Percentiles rank a stretch among this genome's conserved stretches.
Evolutionary conservation across 2,329 filamentous ascomycete species (phyloP).

Genomic region (Fusarium equiseti): DNA sequence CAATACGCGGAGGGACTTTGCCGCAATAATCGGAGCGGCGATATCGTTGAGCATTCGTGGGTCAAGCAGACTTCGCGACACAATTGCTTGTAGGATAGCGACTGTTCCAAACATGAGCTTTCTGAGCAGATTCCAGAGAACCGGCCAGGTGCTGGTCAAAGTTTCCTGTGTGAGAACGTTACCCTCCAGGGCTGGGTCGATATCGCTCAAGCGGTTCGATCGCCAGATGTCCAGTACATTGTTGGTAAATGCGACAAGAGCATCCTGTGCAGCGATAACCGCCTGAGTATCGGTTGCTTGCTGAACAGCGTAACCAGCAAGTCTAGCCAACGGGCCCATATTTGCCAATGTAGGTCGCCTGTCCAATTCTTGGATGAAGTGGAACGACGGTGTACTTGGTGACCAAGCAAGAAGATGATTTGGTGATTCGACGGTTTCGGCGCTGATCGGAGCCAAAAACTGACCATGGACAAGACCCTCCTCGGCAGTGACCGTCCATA

Average conservation of each 20-base stretch:
- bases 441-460: conserved; percentile 77
- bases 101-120: conserved; percentile 81
- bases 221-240: conserved; percentile 79
- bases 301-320: conserved; percentile 74
- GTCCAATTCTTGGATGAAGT: conserved; percentile 68
- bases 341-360: conserved; percentile 72
- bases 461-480: conserved; percentile 82
- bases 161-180: conserved; percentile 74
- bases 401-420: conserved; percentile 71
- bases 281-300: conserved; percentile 59
- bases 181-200: conserved; percentile 76
- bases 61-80: conserved; percentile 72
- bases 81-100: conserved; percentile 78
- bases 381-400: conserved; percentile 69
- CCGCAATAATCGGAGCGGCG: conserved; percentile 72
- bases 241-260: conserved; percentile 74
- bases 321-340: conserved; percentile 74
- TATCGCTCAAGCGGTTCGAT: conserved; percentile 76
- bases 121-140: conserved; percentile 80
- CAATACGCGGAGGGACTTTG: conserved; percentile 78
- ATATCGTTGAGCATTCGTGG: conserved; percentile 57
- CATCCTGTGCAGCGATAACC: conserved; percentile 68
- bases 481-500: conserved; percentile 74
- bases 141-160: conserved; percentile 73
- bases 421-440: conserved; percentile 69